Conservation (phyloP, 2,329 filamentous ascomycete genomes). For the Fusarium tupiense region DNA sequence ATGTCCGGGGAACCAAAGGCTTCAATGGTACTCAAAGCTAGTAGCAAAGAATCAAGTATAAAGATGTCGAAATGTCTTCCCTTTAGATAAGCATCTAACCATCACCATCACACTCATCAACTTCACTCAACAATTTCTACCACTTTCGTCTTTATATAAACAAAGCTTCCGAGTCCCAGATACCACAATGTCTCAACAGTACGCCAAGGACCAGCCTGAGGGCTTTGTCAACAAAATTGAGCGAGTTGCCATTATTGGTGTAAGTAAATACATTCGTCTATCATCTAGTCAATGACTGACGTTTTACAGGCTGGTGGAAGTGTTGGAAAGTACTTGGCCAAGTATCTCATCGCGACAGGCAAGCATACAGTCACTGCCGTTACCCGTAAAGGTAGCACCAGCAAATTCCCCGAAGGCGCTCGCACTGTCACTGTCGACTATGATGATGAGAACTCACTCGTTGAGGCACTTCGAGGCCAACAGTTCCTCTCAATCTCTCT, state of each 20-base stretch:
- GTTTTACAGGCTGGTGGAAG: slow-evolving; percentile 52
- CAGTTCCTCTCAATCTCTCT: slow-evolving; percentile 68
- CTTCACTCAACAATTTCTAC: neutral
- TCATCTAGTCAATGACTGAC: neutral
- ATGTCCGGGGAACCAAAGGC: neutral
- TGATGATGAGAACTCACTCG: slow-evolving; percentile 53
- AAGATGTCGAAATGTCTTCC: neutral
- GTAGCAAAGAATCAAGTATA: neutral
- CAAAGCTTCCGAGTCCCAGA: neutral
- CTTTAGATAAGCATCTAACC: neutral
- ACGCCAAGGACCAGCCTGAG: slow-evolving; percentile 49
- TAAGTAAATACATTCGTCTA: slow-evolving; percentile 43
- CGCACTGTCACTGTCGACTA: slow-evolving; percentile 56
- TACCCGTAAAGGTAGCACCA: slow-evolving; percentile 55
- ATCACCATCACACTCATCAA: neutral
- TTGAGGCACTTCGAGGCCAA: slow-evolving; percentile 61
- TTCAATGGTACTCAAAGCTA: fast-evolving
- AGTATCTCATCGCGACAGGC: slow-evolving; percentile 56
- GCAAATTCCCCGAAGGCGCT: slow-evolving; percentile 56
- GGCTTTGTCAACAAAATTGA: slow-evolving; percentile 55
- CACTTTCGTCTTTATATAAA: neutral
- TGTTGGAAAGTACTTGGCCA: slow-evolving; percentile 51
- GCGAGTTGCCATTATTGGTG: slow-evolving; percentile 58
- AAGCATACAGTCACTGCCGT: slow-evolving; percentile 63
- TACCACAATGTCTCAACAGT: slow-evolving; percentile 38